Base-by-base conservation (phyloP, 148 eudicot species). In the Diospyros kaki region DNA sequence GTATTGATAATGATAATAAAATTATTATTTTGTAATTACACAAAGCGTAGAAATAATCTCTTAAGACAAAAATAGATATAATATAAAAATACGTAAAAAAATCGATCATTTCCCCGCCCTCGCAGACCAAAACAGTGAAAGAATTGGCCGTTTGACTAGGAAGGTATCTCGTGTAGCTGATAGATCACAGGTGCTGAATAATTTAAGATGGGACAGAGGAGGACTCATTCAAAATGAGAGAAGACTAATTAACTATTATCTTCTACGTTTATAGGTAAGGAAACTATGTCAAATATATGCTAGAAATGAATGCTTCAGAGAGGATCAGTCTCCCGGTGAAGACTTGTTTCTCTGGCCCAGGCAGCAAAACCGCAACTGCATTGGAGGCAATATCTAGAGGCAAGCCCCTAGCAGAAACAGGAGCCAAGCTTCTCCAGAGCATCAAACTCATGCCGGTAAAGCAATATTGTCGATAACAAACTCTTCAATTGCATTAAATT, bases 401-500 rank as follows among this genome's bases (percentile, higher is more conserved):
- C 55, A 85, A 81, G 73, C 76, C 83, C 61, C 62, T 86, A 18
- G 45, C 81, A 40, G 85, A 81, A 76, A 82, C 79, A 50, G 90
- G 82, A 64, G 76, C 71, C 51, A 89, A 92, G 68, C 78, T 71
- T 76, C 84, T 90, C 64, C 89, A 81, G 44, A 64, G 73, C 81
- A 92, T 92, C 73, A 90, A 80, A 74, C 77, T 81, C 75, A 88
- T 84, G 85, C 89, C 86, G 77, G 97, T 89, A 85, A 83, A 40
- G 92, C 73, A 67, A 58, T 65, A 64, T 62, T 61, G 54, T 84
- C 84, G 88, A 89, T 85, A 83, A 74, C 15, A 44, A 58, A 5
- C 9, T 45, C 12, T 4, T 52, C 14, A 28, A 28, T 28, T 58
- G 2, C n/a, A 58, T 10, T 53, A 14, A 2, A 1, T 0, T 53